Percentiles rank a stretch among this genome's conserved stretches.
Conservation (phyloP, 768 basidiomycete genomes). For the Leccinum aurantiacum region DNA sequence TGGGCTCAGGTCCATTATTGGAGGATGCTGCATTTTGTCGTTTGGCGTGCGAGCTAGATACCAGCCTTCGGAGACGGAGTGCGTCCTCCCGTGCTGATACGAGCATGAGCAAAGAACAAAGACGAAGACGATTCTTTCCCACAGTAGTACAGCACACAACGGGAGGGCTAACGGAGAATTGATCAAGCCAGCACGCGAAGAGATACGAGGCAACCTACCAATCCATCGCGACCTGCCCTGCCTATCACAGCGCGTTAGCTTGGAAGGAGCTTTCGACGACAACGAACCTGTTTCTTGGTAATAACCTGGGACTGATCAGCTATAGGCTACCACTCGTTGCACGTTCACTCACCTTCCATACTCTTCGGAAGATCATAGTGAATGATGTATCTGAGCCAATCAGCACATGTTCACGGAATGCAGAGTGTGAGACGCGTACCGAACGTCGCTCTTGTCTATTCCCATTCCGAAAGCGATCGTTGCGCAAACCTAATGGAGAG, state of each 20-base stretch:
- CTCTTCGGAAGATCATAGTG: constrained; percentile 84
- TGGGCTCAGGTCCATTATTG: constrained; percentile 56
- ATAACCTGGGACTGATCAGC: constrained; percentile 50
- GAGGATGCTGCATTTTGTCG: constrained; percentile 44
- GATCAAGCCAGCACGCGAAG: not conserved
- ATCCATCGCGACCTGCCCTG: constrained; percentile 76
- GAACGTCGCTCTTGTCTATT: constrained; percentile 79
- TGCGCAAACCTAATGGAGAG: constrained; percentile 58
- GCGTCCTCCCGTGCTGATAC: constrained; percentile 73
- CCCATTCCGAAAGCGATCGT: constrained; percentile 87
- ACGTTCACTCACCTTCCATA: constrained; percentile 59
- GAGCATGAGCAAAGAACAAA: not conserved
- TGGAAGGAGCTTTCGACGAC: not conserved
- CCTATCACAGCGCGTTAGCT: constrained; percentile 41
- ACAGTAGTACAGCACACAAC: constrained; percentile 86
- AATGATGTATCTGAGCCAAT: constrained; percentile 59
- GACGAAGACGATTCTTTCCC: constrained; percentile 17
- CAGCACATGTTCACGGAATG: not conserved
- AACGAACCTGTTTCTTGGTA: constrained; percentile 81
- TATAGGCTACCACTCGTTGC: not conserved
- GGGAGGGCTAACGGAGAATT: constrained; percentile 54
- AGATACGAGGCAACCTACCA: constrained; percentile 40
- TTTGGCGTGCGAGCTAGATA: constrained; percentile 45
- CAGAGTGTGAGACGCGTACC: constrained; percentile 37
- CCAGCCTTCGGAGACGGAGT: constrained; percentile 50